Base-by-base conservation (phyloP, 2,329 filamentous ascomycete species). In the Metarhizium brunneum region DNA sequence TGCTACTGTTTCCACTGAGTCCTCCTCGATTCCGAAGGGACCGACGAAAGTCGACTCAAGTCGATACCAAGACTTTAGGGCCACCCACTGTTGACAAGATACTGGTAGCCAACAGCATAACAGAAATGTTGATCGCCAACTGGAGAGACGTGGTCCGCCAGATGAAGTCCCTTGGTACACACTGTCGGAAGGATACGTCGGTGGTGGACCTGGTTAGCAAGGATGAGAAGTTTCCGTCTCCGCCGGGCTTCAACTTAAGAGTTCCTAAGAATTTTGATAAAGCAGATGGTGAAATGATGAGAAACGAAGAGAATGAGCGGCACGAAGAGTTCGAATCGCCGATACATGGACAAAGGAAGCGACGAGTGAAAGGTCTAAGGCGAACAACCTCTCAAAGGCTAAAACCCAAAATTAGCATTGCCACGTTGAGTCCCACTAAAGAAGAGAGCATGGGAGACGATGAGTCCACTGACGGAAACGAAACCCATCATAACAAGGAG, bases 121-220 rank as follows among this genome's bases (percentile, higher is more conserved):
- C 82, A 0, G 82, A 86, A 65, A 86, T 87, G 83, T 69, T 88
- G 5, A 81, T 87, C 51, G 71, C 77, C 1, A 77, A 86, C 59
- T 88, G 85, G 85, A 73, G 80, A 56, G 82, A 85, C 50, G 74
- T 86, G 11, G 80, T 85, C 47, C 73, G 76, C 43, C 80, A 87
- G 56, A 77, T 87, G 72, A 79, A 72, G 56, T 75, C 70, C 47
- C 63, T 85, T 2, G 68, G 68, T 1, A 63, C 64, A 18, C 63
- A 68, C 35, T 60, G 59, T 30, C 61, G 59, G 14, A 63, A 59
- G 18, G 60, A 65, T 14, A 45, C 54, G 11, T 63, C 61, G 5
- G 54, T 62, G 1, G 16, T 61, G 3, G 53, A 56, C 29, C 51
- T 59, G 2, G 53, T 25, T 36, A 47, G 47, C n/a, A 58, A 56